Evolutionary conservation across 164 flowering plant genomes (phyloP).

Genomic region (Macadamia integrifolia): DNA sequence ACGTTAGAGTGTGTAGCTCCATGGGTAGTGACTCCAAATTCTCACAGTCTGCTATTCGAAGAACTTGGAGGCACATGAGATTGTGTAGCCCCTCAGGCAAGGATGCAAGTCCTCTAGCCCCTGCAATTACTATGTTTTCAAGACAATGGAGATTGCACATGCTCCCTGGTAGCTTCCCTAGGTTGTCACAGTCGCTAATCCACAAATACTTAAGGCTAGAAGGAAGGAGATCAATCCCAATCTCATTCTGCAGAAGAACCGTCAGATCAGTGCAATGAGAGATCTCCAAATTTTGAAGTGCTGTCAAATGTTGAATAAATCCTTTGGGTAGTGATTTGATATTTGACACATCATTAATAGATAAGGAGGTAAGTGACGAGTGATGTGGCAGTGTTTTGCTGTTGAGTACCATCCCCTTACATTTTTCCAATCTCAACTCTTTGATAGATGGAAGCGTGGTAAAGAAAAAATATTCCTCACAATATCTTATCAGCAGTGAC

Average conservation of each 20-base stretch:
- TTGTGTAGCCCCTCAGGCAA: not conserved
- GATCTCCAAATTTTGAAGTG: not conserved
- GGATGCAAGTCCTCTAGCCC: not conserved
- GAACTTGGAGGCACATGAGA: not conserved
- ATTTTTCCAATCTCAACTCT: no score
- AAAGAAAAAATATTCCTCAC: not conserved
- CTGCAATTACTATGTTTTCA: no score
- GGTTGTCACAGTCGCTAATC: not conserved
- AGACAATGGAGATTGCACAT: not conserved
- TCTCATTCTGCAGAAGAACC: no score
- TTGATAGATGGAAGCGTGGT: not conserved
- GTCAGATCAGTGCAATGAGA: no score
- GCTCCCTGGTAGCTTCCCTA: not conserved
- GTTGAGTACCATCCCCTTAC: not conserved
- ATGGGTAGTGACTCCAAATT: no score
- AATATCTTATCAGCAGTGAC: not conserved
- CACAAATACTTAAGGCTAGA: not conserved
- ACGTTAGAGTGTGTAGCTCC: no score
- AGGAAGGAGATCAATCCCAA: not conserved
- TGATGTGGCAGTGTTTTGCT: no score
- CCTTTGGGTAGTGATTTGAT: not conserved
- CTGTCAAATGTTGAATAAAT: not conserved
- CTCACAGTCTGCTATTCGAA: not conserved
- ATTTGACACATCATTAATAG: not conserved
- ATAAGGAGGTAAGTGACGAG: not conserved